Conservation (phyloP, 306 rosid genomes). For the Acacia acuminata region DNA sequence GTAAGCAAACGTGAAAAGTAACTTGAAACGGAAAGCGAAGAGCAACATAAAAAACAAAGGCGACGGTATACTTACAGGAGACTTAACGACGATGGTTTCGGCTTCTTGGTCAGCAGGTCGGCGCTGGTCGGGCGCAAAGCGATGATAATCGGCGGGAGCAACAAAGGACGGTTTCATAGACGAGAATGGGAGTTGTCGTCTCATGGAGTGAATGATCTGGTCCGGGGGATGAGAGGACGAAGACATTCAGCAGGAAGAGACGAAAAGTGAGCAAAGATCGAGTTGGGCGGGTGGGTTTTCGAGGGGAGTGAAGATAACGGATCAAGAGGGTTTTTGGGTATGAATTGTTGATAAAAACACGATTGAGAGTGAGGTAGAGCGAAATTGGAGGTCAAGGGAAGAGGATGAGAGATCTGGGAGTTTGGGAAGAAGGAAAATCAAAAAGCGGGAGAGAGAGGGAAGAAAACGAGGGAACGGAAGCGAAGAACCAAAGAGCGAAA, state of each 20-base stretch:
- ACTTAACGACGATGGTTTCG: constrained; percentile 64
- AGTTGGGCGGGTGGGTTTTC: constrained; percentile 17
- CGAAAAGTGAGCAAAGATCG: constrained; percentile 29
- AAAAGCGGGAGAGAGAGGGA: constrained; percentile 69
- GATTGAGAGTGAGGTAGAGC: constrained; percentile 17
- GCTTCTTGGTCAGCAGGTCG: constrained; percentile 48
- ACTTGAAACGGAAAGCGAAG: not conserved
- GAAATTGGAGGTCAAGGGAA: not conserved
- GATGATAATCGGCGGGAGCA: constrained; percentile 78
- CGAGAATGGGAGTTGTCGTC: constrained; percentile 75
- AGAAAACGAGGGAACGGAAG: constrained; percentile 79
- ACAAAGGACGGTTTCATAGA: constrained; percentile 75
- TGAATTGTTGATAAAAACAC: not conserved
- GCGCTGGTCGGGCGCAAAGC: constrained; percentile 64
- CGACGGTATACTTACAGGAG: constrained; percentile 52
- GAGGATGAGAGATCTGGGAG: constrained; percentile 53
- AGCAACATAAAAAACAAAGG: constrained; percentile 1
- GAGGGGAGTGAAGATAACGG: constrained; percentile 10
- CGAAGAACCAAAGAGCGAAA: constrained; percentile 38
- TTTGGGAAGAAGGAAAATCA: constrained; percentile 54
- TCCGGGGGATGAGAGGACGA: constrained; percentile 44
- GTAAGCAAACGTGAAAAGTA: not conserved
- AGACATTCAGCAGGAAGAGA: constrained; percentile 58
- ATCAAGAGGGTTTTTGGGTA: not conserved
- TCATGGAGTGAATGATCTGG: constrained; percentile 68